A percentile compares a stretch with the other conserved stretches of the same genome.
phyloP scores from a whole-genome alignment of 768 basidiomycete species.

The Rhodotorula graminis region DNA sequence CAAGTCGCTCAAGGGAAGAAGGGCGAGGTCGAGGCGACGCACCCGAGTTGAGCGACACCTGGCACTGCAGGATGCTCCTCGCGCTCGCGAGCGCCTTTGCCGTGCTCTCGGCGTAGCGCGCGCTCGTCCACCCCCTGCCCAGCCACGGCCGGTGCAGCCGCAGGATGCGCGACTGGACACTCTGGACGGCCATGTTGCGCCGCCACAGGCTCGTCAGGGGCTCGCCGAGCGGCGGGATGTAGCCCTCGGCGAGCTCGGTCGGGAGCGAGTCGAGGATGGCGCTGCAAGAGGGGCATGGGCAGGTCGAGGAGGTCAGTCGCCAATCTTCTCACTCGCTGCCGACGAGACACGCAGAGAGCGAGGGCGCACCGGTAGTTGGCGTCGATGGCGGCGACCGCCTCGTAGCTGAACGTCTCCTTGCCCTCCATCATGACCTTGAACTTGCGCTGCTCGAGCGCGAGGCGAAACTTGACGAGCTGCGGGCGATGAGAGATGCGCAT shows the following conservation, averaged over 20 bases:
- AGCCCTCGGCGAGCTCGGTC: neutral
- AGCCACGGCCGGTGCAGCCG: conserved; percentile 23
- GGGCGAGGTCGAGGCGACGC: neutral
- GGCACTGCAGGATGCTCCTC: neutral
- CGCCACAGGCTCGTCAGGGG: conserved; percentile 7
- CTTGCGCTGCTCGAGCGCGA: conserved; percentile 8
- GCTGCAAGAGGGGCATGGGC: neutral
- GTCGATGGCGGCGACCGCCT: conserved; percentile 6
- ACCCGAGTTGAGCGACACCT: conserved; percentile 10
- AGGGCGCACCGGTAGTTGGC: conserved; percentile 1
- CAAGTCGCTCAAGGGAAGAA: too few relatives aligned
- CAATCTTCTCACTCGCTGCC: too few relatives aligned
- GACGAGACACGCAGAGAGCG: neutral
- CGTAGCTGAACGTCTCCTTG: conserved; percentile 3
- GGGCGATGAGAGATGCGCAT: neutral
- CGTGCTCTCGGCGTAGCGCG: conserved; percentile 7
- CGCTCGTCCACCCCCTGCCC: neutral
- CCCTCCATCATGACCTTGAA: conserved; percentile 12
- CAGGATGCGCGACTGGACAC: conserved; percentile 12
- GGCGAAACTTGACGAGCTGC: conserved; percentile 6
- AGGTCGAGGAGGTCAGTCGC: neutral
- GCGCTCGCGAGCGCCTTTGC: conserved; percentile 5
- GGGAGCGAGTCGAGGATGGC: conserved; percentile 11
- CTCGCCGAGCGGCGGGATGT: conserved; percentile 20
- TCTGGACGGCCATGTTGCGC: conserved; percentile 9